A percentile compares a stretch with the other conserved stretches of the same genome.
These are phyloP conservation scores for Pseudoturritis turrita DNA, from an alignment of 345 rosid species.

Conservation along the genomic window DNA sequence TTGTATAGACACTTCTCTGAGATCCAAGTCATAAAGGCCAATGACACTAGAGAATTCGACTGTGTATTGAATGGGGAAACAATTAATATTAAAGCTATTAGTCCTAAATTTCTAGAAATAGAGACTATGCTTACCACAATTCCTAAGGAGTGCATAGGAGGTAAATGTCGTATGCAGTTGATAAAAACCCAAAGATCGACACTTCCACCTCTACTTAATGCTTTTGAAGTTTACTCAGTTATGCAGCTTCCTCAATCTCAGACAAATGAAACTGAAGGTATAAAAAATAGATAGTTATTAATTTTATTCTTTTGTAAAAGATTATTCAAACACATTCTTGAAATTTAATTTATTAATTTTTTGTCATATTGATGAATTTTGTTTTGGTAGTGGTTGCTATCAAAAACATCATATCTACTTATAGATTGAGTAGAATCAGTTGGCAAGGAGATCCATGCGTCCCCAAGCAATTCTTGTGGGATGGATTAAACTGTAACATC, in stretches of 20 bases:
- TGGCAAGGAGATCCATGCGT: slow-evolving; percentile 72
- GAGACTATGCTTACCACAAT: background rate
- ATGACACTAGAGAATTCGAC: slow-evolving; percentile 27
- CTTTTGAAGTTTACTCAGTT: slow-evolving; percentile 17
- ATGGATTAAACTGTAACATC: slow-evolving; percentile 42
- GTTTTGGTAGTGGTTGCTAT: slow-evolving; percentile 38
- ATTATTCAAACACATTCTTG: background rate
- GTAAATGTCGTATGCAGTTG: slow-evolving; percentile 5
- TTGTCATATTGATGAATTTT: background rate
- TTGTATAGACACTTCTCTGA: slow-evolving; percentile 11
- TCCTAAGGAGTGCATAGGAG: slow-evolving; percentile 1
- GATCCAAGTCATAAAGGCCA: slow-evolving; percentile 5
- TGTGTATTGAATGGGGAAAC: slow-evolving; percentile 16
- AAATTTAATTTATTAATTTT: background rate
- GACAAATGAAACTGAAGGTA: slow-evolving; percentile 19
- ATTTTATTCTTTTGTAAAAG: background rate
- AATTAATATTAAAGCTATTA: background rate
- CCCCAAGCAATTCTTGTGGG: slow-evolving; percentile 40
- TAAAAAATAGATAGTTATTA: background rate
- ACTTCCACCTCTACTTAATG: slow-evolving; percentile 26
- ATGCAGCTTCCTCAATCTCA: background rate
- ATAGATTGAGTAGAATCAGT: slow-evolving; percentile 27
- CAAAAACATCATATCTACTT: slow-evolving; percentile 25
- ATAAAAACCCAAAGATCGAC: slow-evolving; percentile 13
- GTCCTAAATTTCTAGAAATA: slow-evolving; percentile 14